Evolutionary conservation across 2,329 filamentous ascomycete genomes (phyloP).

Genomic region (Furcasterigmium furcatum): DNA sequence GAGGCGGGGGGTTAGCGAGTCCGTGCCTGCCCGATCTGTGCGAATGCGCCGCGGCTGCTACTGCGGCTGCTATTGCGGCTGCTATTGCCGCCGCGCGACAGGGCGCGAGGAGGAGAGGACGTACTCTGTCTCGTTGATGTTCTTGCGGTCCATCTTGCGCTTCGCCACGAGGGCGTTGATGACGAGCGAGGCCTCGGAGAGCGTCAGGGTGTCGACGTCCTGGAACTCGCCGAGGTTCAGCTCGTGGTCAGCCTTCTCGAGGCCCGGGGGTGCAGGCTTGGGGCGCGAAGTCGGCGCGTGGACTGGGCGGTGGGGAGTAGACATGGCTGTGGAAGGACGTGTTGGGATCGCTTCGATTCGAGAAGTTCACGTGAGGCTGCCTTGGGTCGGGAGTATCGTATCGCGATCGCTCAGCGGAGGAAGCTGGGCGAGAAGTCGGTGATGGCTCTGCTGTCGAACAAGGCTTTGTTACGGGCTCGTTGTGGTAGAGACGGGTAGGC

Average conservation of each 20-base stretch:
- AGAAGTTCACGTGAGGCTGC: no score
- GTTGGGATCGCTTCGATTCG: background rate
- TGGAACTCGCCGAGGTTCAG: constrained; percentile 93
- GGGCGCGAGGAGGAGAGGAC: constrained; percentile 22
- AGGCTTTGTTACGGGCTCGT: no score
- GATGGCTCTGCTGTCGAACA: no score
- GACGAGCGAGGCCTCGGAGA: constrained; percentile 88
- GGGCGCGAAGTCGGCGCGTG: constrained; percentile 53
- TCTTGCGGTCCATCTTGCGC: constrained; percentile 74
- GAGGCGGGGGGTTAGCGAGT: no score
- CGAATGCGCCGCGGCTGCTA: background rate
- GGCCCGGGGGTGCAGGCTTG: constrained; percentile 68
- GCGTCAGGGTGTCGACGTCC: constrained; percentile 83
- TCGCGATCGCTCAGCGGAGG: no score
- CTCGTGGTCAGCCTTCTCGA: constrained; percentile 80
- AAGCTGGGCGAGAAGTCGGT: no score
- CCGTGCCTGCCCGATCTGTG: no score
- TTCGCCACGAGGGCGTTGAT: constrained; percentile 86
- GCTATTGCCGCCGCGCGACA: no score
- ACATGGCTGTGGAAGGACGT: background rate
- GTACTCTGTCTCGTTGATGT: constrained; percentile 81
- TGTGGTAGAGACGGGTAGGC: no score
- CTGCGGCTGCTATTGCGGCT: background rate
- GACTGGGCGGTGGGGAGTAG: background rate
- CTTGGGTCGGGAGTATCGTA: no score